Evolutionary conservation across 805 yeast species (phyloP).

Genomic region (Sungouiozyma intestinalis): DNA sequence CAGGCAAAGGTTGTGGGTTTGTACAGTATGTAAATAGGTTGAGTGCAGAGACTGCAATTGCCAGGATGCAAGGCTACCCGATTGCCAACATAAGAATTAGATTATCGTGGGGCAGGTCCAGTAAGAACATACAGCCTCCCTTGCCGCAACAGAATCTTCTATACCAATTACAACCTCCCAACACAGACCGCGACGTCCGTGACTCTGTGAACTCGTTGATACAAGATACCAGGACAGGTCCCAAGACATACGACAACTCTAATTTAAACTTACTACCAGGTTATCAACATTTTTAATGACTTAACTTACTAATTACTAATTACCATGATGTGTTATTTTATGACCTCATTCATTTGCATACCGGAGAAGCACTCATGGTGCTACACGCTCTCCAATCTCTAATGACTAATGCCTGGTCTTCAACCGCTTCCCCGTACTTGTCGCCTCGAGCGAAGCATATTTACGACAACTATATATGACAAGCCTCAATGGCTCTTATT

Average conservation of each 20-base stretch:
- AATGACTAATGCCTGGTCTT: no score
- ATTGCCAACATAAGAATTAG: constrained; percentile 76
- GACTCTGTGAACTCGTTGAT: not conserved
- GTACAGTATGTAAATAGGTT: constrained; percentile 69
- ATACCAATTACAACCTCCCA: constrained; percentile 12
- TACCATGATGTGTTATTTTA: no score
- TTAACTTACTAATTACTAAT: constrained; percentile 3
- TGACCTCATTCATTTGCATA: no score
- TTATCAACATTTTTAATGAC: constrained; percentile 4
- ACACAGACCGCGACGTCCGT: not conserved
- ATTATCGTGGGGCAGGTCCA: constrained; percentile 78
- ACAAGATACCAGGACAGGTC: not conserved
- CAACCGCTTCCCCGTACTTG: no score
- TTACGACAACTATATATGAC: no score
- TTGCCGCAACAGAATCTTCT: constrained; percentile 4
- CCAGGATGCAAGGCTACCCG: constrained; percentile 82
- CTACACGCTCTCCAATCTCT: no score
- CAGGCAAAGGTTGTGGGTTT: constrained; percentile 72
- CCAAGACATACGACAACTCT: not conserved
- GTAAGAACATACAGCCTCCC: constrained; percentile 12
- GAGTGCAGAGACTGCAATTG: constrained; percentile 78
- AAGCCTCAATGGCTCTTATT: no score
- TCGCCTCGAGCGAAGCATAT: no score
- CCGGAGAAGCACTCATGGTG: no score
- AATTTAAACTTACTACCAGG: constrained; percentile 7